A percentile compares a stretch with the other conserved stretches of the same genome.
Conservation (phyloP, 768 basidiomycete genomes). For the Termitomyces sp. region DNA sequence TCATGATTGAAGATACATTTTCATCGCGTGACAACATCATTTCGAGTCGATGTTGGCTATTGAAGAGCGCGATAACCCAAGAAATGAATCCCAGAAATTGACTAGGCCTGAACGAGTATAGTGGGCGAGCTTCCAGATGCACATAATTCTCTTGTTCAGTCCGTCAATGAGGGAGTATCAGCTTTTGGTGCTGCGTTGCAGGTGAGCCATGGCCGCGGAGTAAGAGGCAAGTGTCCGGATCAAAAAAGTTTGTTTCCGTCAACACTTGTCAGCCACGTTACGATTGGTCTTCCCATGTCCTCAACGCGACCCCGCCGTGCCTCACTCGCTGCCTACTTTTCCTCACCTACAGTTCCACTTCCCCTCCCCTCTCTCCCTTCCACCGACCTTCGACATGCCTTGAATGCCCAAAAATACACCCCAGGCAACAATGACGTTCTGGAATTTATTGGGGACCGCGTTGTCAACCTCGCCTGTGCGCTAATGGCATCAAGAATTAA, state of each 20-base stretch:
- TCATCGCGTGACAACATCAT: too few species aligned
- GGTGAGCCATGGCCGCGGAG: too few species aligned
- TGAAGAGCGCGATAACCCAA: constrained; percentile 63
- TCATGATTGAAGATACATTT: constrained; percentile 27
- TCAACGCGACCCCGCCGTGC: constrained; percentile 13
- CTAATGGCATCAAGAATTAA: constrained; percentile 22
- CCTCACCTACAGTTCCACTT: background rate
- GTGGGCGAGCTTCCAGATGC: too few species aligned
- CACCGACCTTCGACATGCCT: constrained; percentile 12
- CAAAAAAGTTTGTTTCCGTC: background rate
- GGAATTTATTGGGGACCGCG: constrained; percentile 27
- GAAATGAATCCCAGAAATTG: too few species aligned
- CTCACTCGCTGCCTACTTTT: background rate
- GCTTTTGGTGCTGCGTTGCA: too few species aligned
- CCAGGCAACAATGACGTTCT: constrained; percentile 25
- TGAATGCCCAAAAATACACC: constrained; percentile 19
- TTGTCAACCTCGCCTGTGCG: constrained; percentile 23
- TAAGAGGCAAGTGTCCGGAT: too few species aligned
- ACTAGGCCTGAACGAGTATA: too few species aligned
- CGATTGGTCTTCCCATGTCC: background rate
- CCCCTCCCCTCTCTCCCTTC: constrained; percentile 5
- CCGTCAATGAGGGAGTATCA: background rate
- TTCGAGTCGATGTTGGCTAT: constrained; percentile 15
- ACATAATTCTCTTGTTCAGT: background rate
- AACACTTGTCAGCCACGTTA: too few species aligned